Base-by-base conservation (phyloP, 371 early-diverging fungal genomes). In the Coemansia sp. region DNA sequence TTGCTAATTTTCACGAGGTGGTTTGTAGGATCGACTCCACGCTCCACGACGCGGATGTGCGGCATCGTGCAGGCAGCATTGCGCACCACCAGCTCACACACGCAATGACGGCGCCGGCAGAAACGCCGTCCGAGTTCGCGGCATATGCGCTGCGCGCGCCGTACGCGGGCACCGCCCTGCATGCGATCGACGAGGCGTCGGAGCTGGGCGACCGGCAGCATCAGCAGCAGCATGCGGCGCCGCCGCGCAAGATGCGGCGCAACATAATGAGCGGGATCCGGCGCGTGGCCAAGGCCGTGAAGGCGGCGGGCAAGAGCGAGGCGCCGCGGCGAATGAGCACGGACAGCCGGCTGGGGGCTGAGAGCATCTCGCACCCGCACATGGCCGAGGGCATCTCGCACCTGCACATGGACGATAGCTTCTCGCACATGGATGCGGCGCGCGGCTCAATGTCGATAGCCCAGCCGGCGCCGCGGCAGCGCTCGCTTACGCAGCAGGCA, bases 251-350 rank as follows among this genome's bases (percentile, higher is more conserved):
- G 30, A 49, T 59, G 52, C 61, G 72, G 8, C 36, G 55, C 12
- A 72, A 72, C 42, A 30, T 74, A 14, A 35, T 74, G 30, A 61
- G 61, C 40, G 66, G 72, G 38, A 62, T 74, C 57, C 62, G 53
- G n/a, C 72, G 72, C 12, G 75, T 71, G 30, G 75, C 72, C 16
- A 61, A 74, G 38, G 75, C 75, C 0, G 75, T 74, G 9, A 71
- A 72, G n/a, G 59, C 70, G 0, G 75, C 75, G 4, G 72, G 66
- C 7, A 41, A 57, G 26, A 39, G 34, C 39, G 34, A 57, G 5
- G 7, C 41, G 35, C 42, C 39, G 38, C 50, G 50, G 33, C 26
- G 55, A 12, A 20, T 42, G n/a, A 41, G 11, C 2, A 7, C 14
- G 41, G 55, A 30, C 14, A 40, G 16, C 3, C 41, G 9, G 16